phyloP scores from a whole-genome alignment of 202 grass and related monocot genomes.

The Miscanthus sacchariflorus region DNA sequence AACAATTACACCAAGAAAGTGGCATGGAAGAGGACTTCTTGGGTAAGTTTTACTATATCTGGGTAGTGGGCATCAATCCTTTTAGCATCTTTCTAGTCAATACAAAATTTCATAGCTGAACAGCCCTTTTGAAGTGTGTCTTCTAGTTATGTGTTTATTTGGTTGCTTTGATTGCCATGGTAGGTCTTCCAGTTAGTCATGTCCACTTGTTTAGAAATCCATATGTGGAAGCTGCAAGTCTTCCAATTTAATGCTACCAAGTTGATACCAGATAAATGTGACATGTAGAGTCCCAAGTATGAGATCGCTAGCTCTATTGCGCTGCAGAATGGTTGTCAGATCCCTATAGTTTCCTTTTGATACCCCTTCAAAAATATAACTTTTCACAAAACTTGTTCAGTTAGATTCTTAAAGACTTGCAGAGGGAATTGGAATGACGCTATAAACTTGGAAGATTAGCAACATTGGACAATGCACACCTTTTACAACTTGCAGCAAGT shows the following conservation, averaged over 20 bases:
- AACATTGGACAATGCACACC: background rate
- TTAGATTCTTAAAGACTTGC: background rate
- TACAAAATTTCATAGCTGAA: background rate
- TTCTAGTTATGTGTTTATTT: background rate
- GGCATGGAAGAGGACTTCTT: slow-evolving; percentile 85
- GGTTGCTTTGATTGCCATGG: background rate
- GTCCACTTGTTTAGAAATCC: slow-evolving; percentile 32
- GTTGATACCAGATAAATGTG: slow-evolving; percentile 13
- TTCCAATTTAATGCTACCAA: slow-evolving; percentile 2
- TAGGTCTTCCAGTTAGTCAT: background rate
- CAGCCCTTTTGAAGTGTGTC: background rate
- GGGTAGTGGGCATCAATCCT: background rate
- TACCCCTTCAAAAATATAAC: background rate
- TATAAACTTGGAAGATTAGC: background rate
- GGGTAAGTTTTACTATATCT: slow-evolving; percentile 67
- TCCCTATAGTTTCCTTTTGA: background rate
- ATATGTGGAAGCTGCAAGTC: background rate
- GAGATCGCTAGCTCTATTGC: background rate
- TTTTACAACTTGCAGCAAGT: background rate
- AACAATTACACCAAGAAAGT: slow-evolving; percentile 81
- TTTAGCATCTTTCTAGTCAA: slow-evolving; percentile 6
- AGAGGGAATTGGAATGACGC: background rate
- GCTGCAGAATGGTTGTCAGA: background rate
- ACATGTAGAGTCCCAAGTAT: background rate
- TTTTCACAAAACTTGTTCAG: background rate